Base-by-base conservation (phyloP, 129 eudicot species). In the Saussurea involucrata region DNA sequence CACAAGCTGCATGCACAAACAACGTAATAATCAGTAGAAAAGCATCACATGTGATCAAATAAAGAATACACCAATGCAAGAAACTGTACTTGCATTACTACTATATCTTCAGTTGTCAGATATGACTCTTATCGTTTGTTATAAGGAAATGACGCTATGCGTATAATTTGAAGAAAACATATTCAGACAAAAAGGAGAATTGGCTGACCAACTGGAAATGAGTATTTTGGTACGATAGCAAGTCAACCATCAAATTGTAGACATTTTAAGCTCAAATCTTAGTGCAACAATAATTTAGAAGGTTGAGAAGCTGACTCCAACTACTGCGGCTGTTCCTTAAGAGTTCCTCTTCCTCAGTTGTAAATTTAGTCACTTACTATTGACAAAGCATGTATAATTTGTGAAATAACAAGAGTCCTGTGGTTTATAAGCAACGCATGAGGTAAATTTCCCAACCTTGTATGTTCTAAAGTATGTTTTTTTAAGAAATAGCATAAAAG, bases 1-100 rank as follows among this genome's bases (percentile, higher is more conserved):
- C 90, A 82, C 99, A 95, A 77, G 99, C 99, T 95, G 92, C 80
- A 82, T 12, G 71, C 73, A 86, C 66, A 79, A 73, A 61, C 53
- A 75, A 68, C 61, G 76, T 55, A 76, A 29, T 18, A 34, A 63
- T 61, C 78, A 80, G 66, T 53, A 63, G 33, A 66, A 72, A 84
- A 72, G 64, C 57, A 60, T 81, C 55, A 18, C n/a, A 33, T 67
- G 20, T 20, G 53, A 13, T n/a, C 46, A 55, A 4, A n/a, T 49
- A 72, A 57, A 46, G 29, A 49, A 12, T 49, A n/a, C 37, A 17
- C 37, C 24, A 15, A 4, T 17, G 64, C 37, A 24, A 71, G 42
- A 71, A 46, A 11, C 75, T 71, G 25, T 72, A n/a, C 21, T 49
- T 15, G 58, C 6, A 72, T 64, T 72, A 1, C 42, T 55, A 72